phyloP scores from a whole-genome alignment of 257 asterid genomes.

The Vinca minor region DNA sequence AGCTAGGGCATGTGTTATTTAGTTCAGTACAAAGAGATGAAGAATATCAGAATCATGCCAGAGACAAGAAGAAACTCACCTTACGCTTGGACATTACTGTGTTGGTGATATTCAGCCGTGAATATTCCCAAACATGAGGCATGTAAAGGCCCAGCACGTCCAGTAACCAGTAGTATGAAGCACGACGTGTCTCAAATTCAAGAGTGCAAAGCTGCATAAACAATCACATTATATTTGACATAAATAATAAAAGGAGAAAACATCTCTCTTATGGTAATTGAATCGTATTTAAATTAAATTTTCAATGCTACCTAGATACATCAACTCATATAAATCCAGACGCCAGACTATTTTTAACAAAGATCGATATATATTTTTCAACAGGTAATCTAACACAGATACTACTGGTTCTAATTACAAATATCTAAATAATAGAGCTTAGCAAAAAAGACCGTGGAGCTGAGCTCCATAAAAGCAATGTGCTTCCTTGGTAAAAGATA shows the following conservation, averaged over 20 bases:
- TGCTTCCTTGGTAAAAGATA: not conserved
- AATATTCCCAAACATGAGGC: conserved; percentile 91
- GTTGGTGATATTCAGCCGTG: conserved; percentile 72
- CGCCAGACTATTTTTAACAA: not conserved
- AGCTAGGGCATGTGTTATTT: not conserved
- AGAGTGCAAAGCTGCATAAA: conserved; percentile 76
- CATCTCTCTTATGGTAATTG: not conserved
- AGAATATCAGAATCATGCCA: not conserved
- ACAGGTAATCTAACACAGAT: not conserved
- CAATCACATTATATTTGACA: conserved; percentile 5
- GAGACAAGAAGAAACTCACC: conserved; percentile 30
- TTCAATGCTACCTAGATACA: not conserved
- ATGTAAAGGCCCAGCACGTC: conserved; percentile 71
- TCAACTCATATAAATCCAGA: not conserved
- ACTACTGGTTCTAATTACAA: not conserved
- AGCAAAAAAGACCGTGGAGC: no score
- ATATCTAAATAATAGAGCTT: no score
- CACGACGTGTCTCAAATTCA: conserved; percentile 92
- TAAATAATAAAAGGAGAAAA: not conserved
- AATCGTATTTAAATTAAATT: not conserved
- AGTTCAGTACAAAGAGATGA: not conserved
- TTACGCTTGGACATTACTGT: conserved; percentile 95
- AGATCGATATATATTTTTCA: not conserved
- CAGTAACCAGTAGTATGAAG: conserved; percentile 89
- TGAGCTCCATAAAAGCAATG: no score